Conservation (phyloP, 805 yeast species). For the Nematodospora valgi region DNA sequence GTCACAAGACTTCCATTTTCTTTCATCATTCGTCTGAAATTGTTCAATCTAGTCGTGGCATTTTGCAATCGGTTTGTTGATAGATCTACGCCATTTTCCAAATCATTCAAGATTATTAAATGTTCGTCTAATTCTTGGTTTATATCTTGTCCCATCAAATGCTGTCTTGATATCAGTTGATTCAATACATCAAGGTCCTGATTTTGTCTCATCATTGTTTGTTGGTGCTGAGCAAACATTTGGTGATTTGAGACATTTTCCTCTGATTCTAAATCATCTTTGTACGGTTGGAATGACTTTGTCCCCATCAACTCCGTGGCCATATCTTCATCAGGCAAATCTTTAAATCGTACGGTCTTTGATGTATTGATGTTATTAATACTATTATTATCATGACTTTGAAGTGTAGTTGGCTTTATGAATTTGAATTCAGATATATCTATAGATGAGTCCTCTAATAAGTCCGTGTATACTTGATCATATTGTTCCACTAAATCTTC, state of each 20-base stretch:
- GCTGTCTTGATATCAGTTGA: constrained; percentile 32
- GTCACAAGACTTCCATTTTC: constrained; percentile 45
- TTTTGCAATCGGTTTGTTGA: constrained; percentile 28
- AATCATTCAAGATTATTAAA: constrained; percentile 36
- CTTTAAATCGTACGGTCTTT: constrained; percentile 36
- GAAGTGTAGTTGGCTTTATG: neutral
- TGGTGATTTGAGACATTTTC: constrained; percentile 23
- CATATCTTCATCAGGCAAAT: constrained; percentile 19
- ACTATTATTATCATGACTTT: constrained; percentile 2
- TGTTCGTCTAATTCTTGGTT: constrained; percentile 41
- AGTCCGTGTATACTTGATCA: constrained; percentile 12
- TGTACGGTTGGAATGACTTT: constrained; percentile 30
- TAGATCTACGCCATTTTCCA: constrained; percentile 39
- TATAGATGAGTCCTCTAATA: constrained; percentile 25
- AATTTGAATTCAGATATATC: constrained; percentile 30
- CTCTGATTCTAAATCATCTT: constrained; percentile 22
- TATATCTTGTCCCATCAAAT: constrained; percentile 36
- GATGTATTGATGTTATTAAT: neutral
- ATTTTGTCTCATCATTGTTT: constrained; percentile 37
- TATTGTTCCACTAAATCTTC: constrained; percentile 15
- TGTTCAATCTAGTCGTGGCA: constrained; percentile 27
- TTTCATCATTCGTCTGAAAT: constrained; percentile 29
- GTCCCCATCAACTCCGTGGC: constrained; percentile 32
- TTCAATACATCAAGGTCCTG: constrained; percentile 32
- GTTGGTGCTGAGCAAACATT: constrained; percentile 42